phyloP scores from a whole-genome alignment of 305 asterid species.

The Rubia peregrina region DNA sequence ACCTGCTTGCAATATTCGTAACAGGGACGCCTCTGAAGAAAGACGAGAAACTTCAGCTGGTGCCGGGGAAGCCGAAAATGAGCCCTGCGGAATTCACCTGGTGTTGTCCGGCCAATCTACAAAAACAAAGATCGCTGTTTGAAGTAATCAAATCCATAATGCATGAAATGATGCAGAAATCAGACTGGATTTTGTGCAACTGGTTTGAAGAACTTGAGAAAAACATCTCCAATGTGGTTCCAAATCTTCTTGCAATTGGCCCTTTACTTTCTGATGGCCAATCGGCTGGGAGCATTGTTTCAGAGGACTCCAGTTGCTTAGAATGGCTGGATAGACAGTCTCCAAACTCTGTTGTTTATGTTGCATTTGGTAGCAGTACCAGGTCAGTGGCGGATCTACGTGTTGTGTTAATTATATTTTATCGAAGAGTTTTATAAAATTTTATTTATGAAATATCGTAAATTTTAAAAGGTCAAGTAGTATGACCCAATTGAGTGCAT shows the following conservation, averaged over 20 bases:
- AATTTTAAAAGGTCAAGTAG: too few relatives aligned
- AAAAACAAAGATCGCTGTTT: constrained; percentile 28
- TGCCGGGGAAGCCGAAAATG: constrained; percentile 42
- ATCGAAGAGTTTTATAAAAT: too few relatives aligned
- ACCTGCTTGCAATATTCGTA: too few relatives aligned
- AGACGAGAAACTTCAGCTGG: constrained; percentile 25
- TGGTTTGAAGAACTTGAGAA: constrained; percentile 29
- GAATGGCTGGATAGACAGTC: constrained; percentile 49
- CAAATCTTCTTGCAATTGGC: constrained; percentile 37
- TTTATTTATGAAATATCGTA: too few relatives aligned
- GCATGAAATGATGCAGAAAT: not conserved
- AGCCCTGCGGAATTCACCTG: constrained; percentile 32
- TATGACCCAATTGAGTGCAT: too few relatives aligned
- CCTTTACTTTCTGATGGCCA: constrained; percentile 37
- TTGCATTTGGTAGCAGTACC: constrained; percentile 49
- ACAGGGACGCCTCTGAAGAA: constrained; percentile 39
- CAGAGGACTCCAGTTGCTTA: constrained; percentile 46
- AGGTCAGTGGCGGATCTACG: not conserved
- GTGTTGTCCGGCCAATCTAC: constrained; percentile 35
- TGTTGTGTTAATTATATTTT: too few relatives aligned
- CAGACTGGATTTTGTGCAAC: constrained; percentile 23
- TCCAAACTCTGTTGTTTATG: constrained; percentile 36
- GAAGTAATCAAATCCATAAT: constrained; percentile 12
- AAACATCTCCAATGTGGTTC: constrained; percentile 5
- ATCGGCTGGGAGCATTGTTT: constrained; percentile 28